A percentile compares a stretch with the other conserved stretches of the same genome.
These are phyloP conservation scores for Malus fusca DNA, from an alignment of 306 rosid genomes.

Conservation along the genomic window DNA sequence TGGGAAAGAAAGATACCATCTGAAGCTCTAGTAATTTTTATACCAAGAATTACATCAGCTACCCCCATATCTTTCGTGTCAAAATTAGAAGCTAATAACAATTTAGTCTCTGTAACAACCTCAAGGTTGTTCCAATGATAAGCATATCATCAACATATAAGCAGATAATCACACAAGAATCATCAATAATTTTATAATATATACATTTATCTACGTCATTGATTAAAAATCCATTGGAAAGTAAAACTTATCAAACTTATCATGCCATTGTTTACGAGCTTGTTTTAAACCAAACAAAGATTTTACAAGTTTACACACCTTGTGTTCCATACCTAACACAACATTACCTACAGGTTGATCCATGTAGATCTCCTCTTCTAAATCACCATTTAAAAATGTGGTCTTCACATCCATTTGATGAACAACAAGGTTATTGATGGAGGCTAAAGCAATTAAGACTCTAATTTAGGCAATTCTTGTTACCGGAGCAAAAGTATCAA, in stretches of 20 bases:
- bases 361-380: not conserved
- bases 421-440: not conserved
- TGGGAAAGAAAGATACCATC: not conserved
- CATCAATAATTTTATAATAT: not conserved
- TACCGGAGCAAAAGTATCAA: not conserved
- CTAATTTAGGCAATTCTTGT: not conserved
- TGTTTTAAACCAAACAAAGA: not conserved
- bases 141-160: not conserved
- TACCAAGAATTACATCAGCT: not conserved
- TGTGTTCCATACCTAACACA: not conserved
- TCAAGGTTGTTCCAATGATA: not conserved
- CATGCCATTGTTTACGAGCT: not conserved
- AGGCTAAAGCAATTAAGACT: not conserved
- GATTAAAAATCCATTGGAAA: not conserved
- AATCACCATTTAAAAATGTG: not conserved
- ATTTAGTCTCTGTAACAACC: not conserved
- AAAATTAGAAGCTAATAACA: not conserved
- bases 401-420: not conserved
- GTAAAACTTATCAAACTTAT: not conserved
- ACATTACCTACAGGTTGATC: not conserved
- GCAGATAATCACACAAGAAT: not conserved
- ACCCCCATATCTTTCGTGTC: not conserved
- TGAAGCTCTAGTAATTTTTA: not conserved
- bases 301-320: not conserved
- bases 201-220: not conserved